Percentiles rank a stretch among this genome's conserved stretches.
Evolutionary conservation across 140 eudicot species (phyloP).

Genomic region (Ambrosia hybrid): DNA sequence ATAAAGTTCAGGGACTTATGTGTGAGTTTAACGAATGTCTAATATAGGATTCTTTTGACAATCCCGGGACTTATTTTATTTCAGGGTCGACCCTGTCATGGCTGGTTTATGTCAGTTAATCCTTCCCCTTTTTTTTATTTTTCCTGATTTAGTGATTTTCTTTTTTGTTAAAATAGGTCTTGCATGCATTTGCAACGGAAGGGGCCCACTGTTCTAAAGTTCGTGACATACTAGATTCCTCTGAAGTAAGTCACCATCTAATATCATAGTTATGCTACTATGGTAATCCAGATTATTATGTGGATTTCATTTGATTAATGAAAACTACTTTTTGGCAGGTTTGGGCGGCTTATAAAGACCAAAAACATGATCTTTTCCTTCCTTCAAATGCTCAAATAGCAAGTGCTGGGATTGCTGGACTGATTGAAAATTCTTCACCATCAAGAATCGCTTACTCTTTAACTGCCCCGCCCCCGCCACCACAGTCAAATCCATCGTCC

Average conservation of each 20-base stretch:
- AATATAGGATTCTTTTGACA: too few species aligned
- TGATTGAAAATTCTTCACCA: constrained; percentile 77
- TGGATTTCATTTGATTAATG: not conserved
- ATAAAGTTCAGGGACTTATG: too few species aligned
- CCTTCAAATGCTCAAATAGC: constrained; percentile 97
- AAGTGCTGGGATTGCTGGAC: constrained; percentile 97
- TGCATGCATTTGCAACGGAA: constrained; percentile 98
- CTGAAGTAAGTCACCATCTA: constrained; percentile 69
- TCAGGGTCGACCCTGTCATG: too few species aligned
- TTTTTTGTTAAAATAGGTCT: constrained; percentile 50
- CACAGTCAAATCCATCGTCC: constrained; percentile 49
- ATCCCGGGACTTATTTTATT: too few species aligned
- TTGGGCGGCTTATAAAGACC: constrained; percentile 97
- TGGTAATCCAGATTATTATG: not conserved
- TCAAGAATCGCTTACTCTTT: constrained; percentile 75
- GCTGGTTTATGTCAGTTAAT: not conserved
- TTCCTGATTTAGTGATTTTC: constrained; percentile 4
- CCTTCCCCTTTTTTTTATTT: not conserved
- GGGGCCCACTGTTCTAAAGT: constrained; percentile 94
- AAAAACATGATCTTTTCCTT: constrained; percentile 92
- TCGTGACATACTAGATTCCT: constrained; percentile 77
- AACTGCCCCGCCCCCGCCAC: constrained; percentile 83
- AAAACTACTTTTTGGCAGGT: constrained; percentile 46
- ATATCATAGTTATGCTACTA: constrained; percentile 8
- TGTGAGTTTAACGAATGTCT: too few species aligned